Base-by-base conservation (phyloP, 208 protist genomes). In the Wallacemonas sp. region DNA sequence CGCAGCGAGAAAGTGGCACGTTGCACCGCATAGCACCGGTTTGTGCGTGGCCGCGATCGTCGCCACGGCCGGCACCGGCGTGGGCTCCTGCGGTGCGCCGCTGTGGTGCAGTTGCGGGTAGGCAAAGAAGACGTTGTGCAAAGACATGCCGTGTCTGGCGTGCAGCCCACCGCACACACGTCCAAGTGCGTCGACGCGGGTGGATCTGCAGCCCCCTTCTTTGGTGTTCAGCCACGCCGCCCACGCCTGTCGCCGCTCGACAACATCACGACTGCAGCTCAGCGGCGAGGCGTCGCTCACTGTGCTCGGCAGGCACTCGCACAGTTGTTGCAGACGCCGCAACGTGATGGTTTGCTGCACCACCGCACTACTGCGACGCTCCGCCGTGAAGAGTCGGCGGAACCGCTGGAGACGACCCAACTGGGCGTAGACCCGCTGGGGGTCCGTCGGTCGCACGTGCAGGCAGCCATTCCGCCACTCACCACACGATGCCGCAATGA, bases 91-190 rank as follows among this genome's bases (percentile, higher is more conserved):
- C 36, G 36, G 36, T 39, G n/a, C n/a, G n/a, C n/a, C n/a, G 36
- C 36, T 17, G 63, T 76, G 76, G 41, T 71, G 74, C 39, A 89
- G 74, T 52, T 92, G 82, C 0, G 86, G 79, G 54, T 92, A 89
- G 22, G 62, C 66, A 71, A 92, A 92, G 54, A 63, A 78, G n/a
- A 87, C 74, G 60, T 86, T 66, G 57, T 81, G 48, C 54, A 85
- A 75, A 21, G 53, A 36, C 21, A 89, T 73, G 21, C 71, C 73
- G 0, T 72, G n/a, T 22, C 37, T 38, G 42, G 85, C 68, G 9
- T 55, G 72, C 46, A 89, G 76, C 1, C 80, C 79, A n/a, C 80
- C 72, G 24, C 66, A 52, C 34, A 92, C 70, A 21, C 75, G 71
- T 4, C 74, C 81, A 54, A 46, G 34, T 12, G 66, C 66, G 54